These are phyloP conservation scores for Lepiota venenata DNA, from an alignment of 768 basidiomycete genomes.

Conservation along the genomic window DNA sequence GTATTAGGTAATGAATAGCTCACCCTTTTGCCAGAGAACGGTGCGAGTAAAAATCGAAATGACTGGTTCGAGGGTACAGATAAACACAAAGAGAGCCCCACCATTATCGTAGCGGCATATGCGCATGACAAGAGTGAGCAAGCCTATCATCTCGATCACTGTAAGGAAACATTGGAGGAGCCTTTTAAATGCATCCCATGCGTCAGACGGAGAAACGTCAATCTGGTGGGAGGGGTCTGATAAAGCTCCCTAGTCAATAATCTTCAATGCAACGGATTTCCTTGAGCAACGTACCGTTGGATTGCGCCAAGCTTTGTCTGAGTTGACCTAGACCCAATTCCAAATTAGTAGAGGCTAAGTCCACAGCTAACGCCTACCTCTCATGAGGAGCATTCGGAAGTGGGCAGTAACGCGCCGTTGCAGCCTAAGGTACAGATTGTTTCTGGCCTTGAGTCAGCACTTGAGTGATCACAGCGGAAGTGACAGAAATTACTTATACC, in stretches of 20 bases:
- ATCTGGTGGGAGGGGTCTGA: not conserved
- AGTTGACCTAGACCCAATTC: not conserved
- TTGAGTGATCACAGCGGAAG: too few relatives aligned
- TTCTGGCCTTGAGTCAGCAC: not conserved
- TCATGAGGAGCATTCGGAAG: conserved; percentile 7
- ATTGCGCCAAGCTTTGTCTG: not conserved
- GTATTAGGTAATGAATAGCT: not conserved
- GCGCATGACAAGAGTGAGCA: conserved; percentile 4
- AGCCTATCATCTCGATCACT: not conserved
- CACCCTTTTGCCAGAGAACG: conserved; percentile 10
- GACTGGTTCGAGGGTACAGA: conserved; percentile 3
- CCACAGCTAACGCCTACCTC: not conserved
- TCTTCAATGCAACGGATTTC: not conserved
- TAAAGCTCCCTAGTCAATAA: not conserved
- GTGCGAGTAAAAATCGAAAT: not conserved
- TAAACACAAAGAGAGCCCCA: conserved; percentile 1
- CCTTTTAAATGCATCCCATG: not conserved
- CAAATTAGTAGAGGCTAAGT: not conserved
- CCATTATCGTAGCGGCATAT: conserved; percentile 1
- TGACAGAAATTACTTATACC: too few relatives aligned
- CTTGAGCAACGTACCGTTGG: not conserved
- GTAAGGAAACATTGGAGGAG: not conserved
- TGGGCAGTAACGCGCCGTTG: conserved; percentile 1
- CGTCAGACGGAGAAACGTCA: not conserved
- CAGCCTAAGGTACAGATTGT: not conserved